Evolutionary conservation across 371 early-diverging fungal genomes (phyloP), one percentile per base, ranked within the genome.

Genomic region (Blakeslea trispora): DNA sequence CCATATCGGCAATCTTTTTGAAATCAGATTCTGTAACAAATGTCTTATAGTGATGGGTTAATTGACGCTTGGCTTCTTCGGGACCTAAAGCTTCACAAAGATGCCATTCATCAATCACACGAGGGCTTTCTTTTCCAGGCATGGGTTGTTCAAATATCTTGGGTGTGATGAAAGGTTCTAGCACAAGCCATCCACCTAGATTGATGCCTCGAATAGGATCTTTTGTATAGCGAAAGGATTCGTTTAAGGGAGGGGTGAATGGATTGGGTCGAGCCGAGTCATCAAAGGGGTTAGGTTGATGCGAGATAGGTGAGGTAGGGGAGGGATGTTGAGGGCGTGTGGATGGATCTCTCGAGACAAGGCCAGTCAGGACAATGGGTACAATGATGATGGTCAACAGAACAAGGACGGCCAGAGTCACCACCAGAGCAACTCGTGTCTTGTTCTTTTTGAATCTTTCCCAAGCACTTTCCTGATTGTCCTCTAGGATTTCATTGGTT

Each of bases 21-120:
- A 91, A 86, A 39, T 89, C 89, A 0, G 72, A 69, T 61, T 89
- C 90, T 14, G 85, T 87, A 21, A 91, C 81, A 79, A 85, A 91
- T 0, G 77, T 72, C 0, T 77, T 64, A 63, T 86, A 91, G 51
- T 91, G 91, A 9, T 72, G 31, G 23, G 80, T 46, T 4, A 91
- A 67, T 15, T 75, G 71, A 2, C 60, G 56, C 7, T 57, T 59
- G 22, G 86, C 84, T 59, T 86, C 81, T 3, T 63, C 68, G 5
- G 81, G 80, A 5, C 90, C 91, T 17, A 90, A 63, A 3, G 69
- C 53, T 21, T 64, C 64, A 50, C 86, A 84, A 17, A 88, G 66
- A 3, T 81, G 64, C 79, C 86, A 90, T 53, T 91, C 91, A 56
- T 91, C 91, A 0, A 81, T 58, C 5, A 74, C 59, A 8, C 47